Conservation (phyloP, 1,139 yeast genomes). For the Geotrichum candidum region DNA sequence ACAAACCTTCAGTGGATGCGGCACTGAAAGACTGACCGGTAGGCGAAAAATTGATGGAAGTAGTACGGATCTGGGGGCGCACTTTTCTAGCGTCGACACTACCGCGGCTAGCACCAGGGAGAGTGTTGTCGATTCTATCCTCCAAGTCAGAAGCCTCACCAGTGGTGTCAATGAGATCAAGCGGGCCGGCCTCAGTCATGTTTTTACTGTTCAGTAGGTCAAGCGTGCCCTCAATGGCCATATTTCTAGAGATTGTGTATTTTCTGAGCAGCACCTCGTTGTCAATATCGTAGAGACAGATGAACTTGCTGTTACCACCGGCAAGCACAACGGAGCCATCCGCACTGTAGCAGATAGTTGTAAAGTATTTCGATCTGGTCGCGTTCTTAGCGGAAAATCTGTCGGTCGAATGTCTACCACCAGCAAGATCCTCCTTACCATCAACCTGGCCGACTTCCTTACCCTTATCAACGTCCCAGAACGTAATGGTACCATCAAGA, state of each 20-base stretch:
- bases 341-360: constrained; percentile 75
- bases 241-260: constrained; percentile 79
- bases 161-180: constrained; percentile 72
- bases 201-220: constrained; percentile 70
- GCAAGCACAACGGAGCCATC: constrained; percentile 87
- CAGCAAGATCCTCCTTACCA: constrained; percentile 75
- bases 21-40: constrained; percentile 90
- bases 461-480: constrained; percentile 79
- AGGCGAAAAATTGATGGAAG: constrained; percentile 77
- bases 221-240: constrained; percentile 86
- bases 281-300: constrained; percentile 82
- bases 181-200: constrained; percentile 83
- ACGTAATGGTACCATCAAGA: constrained; percentile 77
- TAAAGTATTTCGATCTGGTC: constrained; percentile 76
- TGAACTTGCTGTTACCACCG: constrained; percentile 87
- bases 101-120: constrained; percentile 89
- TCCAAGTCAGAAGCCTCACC: constrained; percentile 86
- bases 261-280: constrained; percentile 80
- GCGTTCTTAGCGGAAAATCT: constrained; percentile 76
- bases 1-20: constrained; percentile 89
- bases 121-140: constrained; percentile 64
- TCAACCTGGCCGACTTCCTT: constrained; percentile 80
- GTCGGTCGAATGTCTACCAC: constrained; percentile 83
- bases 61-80: constrained; percentile 76
- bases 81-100: constrained; percentile 75